Evolutionary conservation across 2,329 filamentous ascomycete species (phyloP).

Genomic region (Neofusicoccum ribis): DNA sequence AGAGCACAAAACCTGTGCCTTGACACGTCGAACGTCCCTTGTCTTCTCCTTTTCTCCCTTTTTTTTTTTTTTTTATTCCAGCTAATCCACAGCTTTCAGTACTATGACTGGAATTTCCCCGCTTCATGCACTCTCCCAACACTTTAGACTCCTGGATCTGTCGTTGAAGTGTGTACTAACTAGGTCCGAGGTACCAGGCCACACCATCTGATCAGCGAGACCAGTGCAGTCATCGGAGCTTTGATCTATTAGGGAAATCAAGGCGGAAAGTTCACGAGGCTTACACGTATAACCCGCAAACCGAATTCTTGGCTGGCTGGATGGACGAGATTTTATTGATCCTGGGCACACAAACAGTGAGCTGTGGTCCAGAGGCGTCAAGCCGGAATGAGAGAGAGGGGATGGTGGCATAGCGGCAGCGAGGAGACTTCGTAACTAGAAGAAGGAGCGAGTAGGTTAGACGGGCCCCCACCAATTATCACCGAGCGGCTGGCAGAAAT

Average conservation of each 20-base stretch:
- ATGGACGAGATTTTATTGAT: constrained; percentile 2
- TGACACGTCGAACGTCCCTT: too few relatives aligned
- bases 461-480: background rate
- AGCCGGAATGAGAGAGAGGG: background rate
- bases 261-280: background rate
- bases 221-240: background rate
- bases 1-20: too few relatives aligned
- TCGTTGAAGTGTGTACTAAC: constrained; percentile 5
- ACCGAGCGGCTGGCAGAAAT: background rate
- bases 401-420: too few relatives aligned
- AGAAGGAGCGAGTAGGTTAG: background rate
- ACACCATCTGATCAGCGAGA: constrained; percentile 9
- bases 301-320: background rate
- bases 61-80: too few relatives aligned
- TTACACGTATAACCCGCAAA: constrained; percentile 2
- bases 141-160: background rate
- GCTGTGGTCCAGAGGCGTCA: background rate
- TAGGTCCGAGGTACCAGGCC: background rate
- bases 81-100: too few relatives aligned
- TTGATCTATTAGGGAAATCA: background rate
- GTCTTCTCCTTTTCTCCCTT: too few relatives aligned
- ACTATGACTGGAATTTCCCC: background rate
- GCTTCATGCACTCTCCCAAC: background rate
- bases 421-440: background rate
- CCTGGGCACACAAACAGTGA: background rate